These are phyloP conservation scores for Plasmodium blacklocki DNA, from an alignment of 169 alveolate species.

Conservation along the genomic window DNA sequence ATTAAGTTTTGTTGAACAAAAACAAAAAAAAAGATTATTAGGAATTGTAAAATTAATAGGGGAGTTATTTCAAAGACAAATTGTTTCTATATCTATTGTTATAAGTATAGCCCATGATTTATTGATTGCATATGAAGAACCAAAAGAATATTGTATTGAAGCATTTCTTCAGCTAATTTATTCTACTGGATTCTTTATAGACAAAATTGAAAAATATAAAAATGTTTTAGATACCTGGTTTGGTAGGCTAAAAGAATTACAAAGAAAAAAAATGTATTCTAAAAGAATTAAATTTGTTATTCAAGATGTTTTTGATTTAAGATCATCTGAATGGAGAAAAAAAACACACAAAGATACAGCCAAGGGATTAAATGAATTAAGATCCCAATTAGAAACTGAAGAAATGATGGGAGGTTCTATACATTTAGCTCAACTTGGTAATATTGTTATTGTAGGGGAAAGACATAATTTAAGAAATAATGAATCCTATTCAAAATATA, in stretches of 20 bases:
- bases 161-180: slow-evolving; percentile 91
- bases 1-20: slow-evolving; percentile 78
- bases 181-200: slow-evolving; percentile 92
- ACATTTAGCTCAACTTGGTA: slow-evolving; percentile 93
- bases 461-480: slow-evolving; percentile 88
- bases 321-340: slow-evolving; percentile 92
- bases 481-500: slow-evolving; percentile 86
- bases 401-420: slow-evolving; percentile 93
- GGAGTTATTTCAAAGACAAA: slow-evolving; percentile 90
- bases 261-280: slow-evolving; percentile 86
- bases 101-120: slow-evolving; percentile 91
- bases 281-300: slow-evolving; percentile 91
- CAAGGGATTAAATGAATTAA: slow-evolving; percentile 90
- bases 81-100: slow-evolving; percentile 90
- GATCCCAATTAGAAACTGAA: slow-evolving; percentile 91
- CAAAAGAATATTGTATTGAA: slow-evolving; percentile 92
- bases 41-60: slow-evolving; percentile 94
- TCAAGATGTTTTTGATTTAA: slow-evolving; percentile 92
- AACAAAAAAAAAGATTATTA: slow-evolving; percentile 87
- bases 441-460: slow-evolving; percentile 92
- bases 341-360: slow-evolving; percentile 93
- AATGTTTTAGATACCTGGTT: slow-evolving; percentile 93
- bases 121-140: slow-evolving; percentile 89
- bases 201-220: slow-evolving; percentile 87
- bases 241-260: slow-evolving; percentile 91